Evolutionary conservation across 2,329 filamentous ascomycete species (phyloP), one percentile per base, ranked within the genome.

Genomic region (Fusarium verticillioides): DNA sequence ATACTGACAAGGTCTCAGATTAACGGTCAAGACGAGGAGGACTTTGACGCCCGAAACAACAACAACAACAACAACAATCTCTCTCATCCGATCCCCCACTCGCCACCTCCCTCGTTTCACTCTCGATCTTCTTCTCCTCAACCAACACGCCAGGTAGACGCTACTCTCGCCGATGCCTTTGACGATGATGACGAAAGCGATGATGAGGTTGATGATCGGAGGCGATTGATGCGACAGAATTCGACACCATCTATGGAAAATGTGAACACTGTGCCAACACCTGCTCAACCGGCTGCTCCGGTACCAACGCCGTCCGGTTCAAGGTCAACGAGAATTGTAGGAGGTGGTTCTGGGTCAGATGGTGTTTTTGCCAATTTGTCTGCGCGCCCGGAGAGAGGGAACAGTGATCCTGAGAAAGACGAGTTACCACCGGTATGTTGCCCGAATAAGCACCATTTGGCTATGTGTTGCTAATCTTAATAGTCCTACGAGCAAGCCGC

Each of bases 401-500:
- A 93, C 66, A 93, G 91, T 34, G 92, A 94, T 68, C 93, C 94
- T 71, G 90, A 91, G 75, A 86, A 93, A 66, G 96, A 99, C 72
- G 96, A 99, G 83, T 89, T 94, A 82, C 96, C 96, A 85, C 96
- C 96, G 63, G 95, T 97, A 90, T 75, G 94, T 90, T 28, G 19
- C 42, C 28, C 23, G 59, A 19, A 30, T 9, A 10, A 36, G 30
- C 9, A 10, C n/a, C n/a, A 42, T 30, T 30, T 13, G 28, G 47
- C 21, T 53, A 5, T 30, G 3, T 32, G 28, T 42, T 76, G 76
- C 83, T 86, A 79, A 87, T 81, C 46, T 69, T 54, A 43, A 39
- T 19, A 98, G 94, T 95, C 96, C 40, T 99, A 99, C 82, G 96
- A 99, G 87, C 96, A 98, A 90, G 96, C 96, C 21, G 96, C 96